A percentile compares a stretch with the other conserved stretches of the same genome.
Conservation (phyloP, 257 asterid genomes). For the Ophiorrhiza pumila region DNA sequence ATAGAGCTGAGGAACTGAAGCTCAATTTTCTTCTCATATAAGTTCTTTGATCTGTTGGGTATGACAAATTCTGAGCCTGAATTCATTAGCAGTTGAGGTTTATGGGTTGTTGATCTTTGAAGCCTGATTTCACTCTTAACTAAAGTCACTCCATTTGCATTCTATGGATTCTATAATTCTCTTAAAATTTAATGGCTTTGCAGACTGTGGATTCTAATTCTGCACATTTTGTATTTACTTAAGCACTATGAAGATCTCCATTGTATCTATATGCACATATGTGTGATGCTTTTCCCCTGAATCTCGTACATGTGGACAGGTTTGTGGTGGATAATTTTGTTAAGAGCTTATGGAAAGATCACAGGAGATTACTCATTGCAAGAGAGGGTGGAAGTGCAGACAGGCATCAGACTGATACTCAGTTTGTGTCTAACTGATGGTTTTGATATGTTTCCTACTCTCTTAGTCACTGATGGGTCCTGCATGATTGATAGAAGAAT, state of each 20-base stretch:
- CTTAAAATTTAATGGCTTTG: not conserved
- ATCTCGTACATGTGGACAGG: constrained; percentile 34
- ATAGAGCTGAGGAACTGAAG: not conserved
- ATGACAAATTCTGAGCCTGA: no score
- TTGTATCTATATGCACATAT: not conserved
- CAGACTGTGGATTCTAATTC: not conserved
- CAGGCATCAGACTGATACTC: constrained; percentile 59
- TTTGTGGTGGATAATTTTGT: constrained; percentile 76
- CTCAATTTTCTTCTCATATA: not conserved
- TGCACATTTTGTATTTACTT: not conserved
- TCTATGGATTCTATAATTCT: not conserved
- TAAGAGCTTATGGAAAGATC: constrained; percentile 74
- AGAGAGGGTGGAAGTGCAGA: constrained; percentile 81
- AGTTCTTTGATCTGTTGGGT: not conserved
- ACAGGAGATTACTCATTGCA: constrained; percentile 72
- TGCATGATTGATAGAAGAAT: constrained; percentile 78
- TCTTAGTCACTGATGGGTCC: constrained; percentile 80
- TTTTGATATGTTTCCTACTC: constrained; percentile 77
- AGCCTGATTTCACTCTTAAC: not conserved
- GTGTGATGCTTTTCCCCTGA: not conserved
- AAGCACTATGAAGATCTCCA: not conserved
- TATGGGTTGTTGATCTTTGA: not conserved
- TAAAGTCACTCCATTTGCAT: not conserved
- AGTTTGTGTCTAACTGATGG: constrained; percentile 63
- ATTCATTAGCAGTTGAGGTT: not conserved